Base-by-base conservation (phyloP, 129 eudicot species). In the Flaveria linearis region DNA sequence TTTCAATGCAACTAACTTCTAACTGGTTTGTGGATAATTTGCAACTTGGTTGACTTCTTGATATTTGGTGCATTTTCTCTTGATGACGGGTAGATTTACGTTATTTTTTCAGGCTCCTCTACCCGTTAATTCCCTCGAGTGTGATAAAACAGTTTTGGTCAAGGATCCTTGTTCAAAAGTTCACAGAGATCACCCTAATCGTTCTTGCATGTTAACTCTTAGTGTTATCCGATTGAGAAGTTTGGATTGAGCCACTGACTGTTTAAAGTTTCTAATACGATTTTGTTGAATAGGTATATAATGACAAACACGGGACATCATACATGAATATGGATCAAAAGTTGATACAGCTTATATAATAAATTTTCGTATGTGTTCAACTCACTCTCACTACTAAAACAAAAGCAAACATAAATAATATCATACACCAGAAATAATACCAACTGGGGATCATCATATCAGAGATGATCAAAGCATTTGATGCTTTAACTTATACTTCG, bases 401-500 rank as follows among this genome's bases (percentile, higher is more conserved):
- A 23, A 23, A 58, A 22, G 39, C 39, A 60, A 23, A 60, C 66
- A 60, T 23, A 60, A 60, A 10, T 11, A 60, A 60, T 25, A 60
- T 22, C 66, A 60, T 9, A 7, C 12, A 25, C 14, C 1, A 10
- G 15, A 10, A 23, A 11, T 2, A 60, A 60, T 15, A 23, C 66
- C 66, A 60, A 25, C 16, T 0, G 23, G 68, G 9, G 78, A 56
- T 50, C 41, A 78, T 14, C 20, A 63, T 51, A 17, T 45, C 5
- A 51, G 57, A 15, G 20, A 73, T 76, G 73, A 64, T 43, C 66
- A 16, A 58, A 12, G 20, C 25, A 0, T 55, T 77, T 41, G 30
- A 45, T 4, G 47, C 11, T 50, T 22, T 6, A 14, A 0, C 15
- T 30, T 74, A 80, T 68, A 82, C 76, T 77, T 75, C 77, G 81